Percentiles rank a stretch among this genome's conserved stretches.
Conservation (phyloP, 352 stramenopile species). For the Thraustotheca clavata region DNA sequence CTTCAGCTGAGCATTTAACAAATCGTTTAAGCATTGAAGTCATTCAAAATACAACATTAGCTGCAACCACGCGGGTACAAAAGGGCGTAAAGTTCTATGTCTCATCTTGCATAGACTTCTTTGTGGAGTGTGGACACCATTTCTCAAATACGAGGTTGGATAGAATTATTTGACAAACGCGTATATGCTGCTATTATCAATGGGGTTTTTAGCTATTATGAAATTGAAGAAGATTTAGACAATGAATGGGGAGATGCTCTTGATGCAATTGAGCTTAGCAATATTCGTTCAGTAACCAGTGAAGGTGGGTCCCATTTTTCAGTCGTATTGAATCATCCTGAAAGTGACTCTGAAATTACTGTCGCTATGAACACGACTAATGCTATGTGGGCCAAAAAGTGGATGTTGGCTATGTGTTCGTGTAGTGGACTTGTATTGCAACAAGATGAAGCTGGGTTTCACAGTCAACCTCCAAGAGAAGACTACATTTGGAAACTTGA, state of each 20-base stretch:
- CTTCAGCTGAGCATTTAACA: conserved; percentile 5
- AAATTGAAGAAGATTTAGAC: conserved; percentile 68
- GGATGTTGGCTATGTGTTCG: conserved; percentile 87
- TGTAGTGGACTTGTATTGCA: conserved; percentile 68
- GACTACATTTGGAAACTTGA: conserved; percentile 85
- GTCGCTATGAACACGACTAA: conserved; percentile 65
- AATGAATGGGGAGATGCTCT: conserved; percentile 80
- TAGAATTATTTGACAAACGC: conserved; percentile 47
- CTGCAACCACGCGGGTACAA: neutral
- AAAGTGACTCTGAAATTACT: conserved; percentile 33
- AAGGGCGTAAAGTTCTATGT: neutral
- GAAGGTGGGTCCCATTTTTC: conserved; percentile 68
- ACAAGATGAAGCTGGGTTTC: conserved; percentile 43
- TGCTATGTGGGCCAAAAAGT: conserved; percentile 58
- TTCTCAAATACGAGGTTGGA: conserved; percentile 50
- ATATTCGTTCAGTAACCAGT: conserved; percentile 71
- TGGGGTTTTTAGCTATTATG: conserved; percentile 83
- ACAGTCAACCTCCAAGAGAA: conserved; percentile 71
- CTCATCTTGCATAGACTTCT: neutral
- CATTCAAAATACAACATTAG: neutral
- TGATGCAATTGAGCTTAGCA: conserved; percentile 67
- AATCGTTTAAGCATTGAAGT: conserved; percentile 16
- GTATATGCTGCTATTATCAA: conserved; percentile 75
- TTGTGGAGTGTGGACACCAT: conserved; percentile 2
- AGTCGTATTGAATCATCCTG: conserved; percentile 44